These are phyloP conservation scores for Entomortierella chlamydospora DNA, from an alignment of 192 early-diverging fungal species.

Conservation along the genomic window DNA sequence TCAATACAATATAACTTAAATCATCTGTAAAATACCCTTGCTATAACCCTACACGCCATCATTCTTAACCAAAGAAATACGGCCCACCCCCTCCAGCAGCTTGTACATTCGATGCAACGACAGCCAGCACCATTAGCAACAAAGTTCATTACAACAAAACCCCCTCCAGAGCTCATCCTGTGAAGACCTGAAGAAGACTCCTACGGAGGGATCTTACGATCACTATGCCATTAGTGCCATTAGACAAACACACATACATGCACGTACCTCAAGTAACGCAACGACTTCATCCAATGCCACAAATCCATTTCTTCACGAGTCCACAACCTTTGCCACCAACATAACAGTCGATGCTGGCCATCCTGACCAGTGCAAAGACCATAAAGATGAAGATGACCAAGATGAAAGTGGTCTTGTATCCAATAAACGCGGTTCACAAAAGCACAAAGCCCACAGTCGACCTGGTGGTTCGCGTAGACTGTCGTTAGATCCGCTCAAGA, in stretches of 20 bases:
- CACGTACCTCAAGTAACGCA: neutral
- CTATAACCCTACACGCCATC: neutral
- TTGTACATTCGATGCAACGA: neutral
- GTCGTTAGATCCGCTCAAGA: slow-evolving; percentile 34
- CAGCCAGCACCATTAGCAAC: neutral
- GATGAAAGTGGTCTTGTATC: neutral
- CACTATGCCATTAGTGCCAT: neutral
- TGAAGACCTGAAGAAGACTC: slow-evolving; percentile 8
- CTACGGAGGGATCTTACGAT: neutral
- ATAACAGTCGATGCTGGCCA: neutral
- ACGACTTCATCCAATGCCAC: neutral
- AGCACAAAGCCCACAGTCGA: neutral
- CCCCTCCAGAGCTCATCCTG: slow-evolving; percentile 16
- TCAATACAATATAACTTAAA: neutral
- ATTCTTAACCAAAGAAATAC: slow-evolving; percentile 35
- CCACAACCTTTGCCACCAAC: neutral
- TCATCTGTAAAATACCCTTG: neutral
- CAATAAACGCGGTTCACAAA: neutral
- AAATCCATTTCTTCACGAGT: slow-evolving; percentile 12
- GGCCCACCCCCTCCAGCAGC: slow-evolving; percentile 17
- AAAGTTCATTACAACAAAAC: slow-evolving; percentile 8
- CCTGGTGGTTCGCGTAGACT: slow-evolving; percentile 12
- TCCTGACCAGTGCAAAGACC: neutral
- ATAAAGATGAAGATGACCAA: neutral
- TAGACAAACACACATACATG: neutral